Conservation (phyloP, 2,329 filamentous ascomycete species). For the Cryphonectria radicalis region DNA sequence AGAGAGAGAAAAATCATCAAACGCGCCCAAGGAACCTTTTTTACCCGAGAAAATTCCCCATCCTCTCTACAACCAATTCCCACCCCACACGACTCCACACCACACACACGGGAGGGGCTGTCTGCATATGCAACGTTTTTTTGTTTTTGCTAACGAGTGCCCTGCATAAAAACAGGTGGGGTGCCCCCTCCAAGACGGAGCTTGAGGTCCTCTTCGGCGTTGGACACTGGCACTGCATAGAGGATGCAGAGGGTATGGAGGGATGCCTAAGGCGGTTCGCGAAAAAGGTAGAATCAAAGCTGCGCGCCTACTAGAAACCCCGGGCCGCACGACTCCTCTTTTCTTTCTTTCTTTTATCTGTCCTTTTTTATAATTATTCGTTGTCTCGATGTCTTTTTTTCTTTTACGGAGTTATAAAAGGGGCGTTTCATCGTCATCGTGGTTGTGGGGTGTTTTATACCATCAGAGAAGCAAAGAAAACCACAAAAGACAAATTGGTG, state of each 20-base stretch:
- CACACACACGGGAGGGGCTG: not conserved
- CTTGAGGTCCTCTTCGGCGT: constrained; percentile 30
- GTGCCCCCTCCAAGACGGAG: constrained; percentile 29
- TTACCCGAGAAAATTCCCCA: not conserved
- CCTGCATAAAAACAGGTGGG: constrained; percentile 22
- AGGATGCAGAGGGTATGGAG: constrained; percentile 29
- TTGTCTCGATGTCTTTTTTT: not conserved
- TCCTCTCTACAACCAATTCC: not conserved
- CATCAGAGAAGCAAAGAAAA: not conserved
- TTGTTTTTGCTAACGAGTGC: constrained; percentile 14
- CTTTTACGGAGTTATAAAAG: not conserved
- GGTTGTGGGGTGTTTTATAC: not conserved
- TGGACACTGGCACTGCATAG: constrained; percentile 30
- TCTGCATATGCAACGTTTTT: constrained; percentile 1
- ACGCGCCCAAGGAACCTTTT: not conserved
- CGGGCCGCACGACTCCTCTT: not conserved
- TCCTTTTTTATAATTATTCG: not conserved
- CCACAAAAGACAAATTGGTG: not conserved
- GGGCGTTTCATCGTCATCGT: not conserved
- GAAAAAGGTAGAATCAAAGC: constrained; percentile 29
- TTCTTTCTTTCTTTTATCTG: not conserved
- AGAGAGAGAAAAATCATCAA: too few species aligned
- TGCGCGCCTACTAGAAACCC: constrained; percentile 21
- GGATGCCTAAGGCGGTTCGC: constrained; percentile 28
- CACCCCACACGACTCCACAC: not conserved